Base-by-base conservation (phyloP, 192 early-diverging fungal species). In the Umbelopsis vinacea region DNA sequence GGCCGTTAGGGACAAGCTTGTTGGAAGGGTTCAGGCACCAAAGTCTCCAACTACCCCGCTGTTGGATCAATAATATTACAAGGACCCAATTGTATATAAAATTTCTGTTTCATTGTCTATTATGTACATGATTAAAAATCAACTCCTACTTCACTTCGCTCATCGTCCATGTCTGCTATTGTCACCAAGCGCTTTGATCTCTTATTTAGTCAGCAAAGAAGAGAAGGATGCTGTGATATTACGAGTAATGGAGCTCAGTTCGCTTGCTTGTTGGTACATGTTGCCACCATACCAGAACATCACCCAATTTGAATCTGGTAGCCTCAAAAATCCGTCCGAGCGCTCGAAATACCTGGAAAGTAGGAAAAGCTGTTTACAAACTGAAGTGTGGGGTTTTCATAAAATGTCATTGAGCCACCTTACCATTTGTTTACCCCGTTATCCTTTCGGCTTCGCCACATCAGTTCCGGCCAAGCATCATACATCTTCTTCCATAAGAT, bases 361-460 rank as follows among this genome's bases (percentile, higher is more conserved):
- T 4, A 50, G 47, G 43, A 21, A 19, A n/a, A 48, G 35, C 21
- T 35, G 46, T 10, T 57, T 35, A n/a, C n/a, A n/a, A 12, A 6
- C 0, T 45, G 43, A 24, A 23, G 4, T 0, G 29, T 63, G 29
- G 14, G 35, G 21, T 26, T 0, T 6, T n/a, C 29, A 9, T 0
- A 6, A 4, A 33, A 3, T 9, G 60, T 40, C 6, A 4, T 3
- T 11, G 12, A 10, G 19, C 7, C 23, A 63, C 37, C 47, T 47
- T 79, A 98, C 97, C 97, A 98, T 75, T 92, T 93, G 75, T 98
- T 98, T 6, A 98, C 95, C 0, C 89, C 91, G 70, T 98, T 98
- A 47, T 90, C 87, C 8, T 82, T 84, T 46, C 96, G 87, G 71
- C 90, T 92, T 71, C 96, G 80, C 97, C 97, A 98, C 46, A 90